These are phyloP conservation scores for Candida cerambycidarum DNA, from an alignment of 805 yeast genomes.

Conservation along the genomic window DNA sequence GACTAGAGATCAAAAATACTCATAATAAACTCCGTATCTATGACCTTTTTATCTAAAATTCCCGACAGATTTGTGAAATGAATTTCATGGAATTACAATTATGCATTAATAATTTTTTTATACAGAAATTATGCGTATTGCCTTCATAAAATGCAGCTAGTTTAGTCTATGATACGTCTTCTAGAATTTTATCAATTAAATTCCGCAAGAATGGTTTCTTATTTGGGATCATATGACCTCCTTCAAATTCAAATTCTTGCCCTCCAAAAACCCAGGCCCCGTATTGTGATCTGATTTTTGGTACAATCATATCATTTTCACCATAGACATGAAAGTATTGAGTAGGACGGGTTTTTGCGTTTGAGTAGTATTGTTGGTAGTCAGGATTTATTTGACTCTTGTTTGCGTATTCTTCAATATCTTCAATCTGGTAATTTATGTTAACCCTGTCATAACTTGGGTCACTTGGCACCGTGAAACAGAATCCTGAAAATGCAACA, in stretches of 20 bases:
- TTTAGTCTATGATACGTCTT: no score
- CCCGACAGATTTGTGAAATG: no score
- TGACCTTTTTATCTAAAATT: no score
- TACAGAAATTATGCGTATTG: no score
- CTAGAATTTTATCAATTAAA: slow-evolving; percentile 9
- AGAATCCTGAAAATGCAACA: slow-evolving; percentile 33
- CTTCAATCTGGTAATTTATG: slow-evolving; percentile 21
- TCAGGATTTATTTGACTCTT: slow-evolving; percentile 20
- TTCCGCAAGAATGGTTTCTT: slow-evolving; percentile 19
- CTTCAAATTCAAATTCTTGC: slow-evolving; percentile 28
- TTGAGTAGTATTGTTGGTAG: slow-evolving; percentile 20
- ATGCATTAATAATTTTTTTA: no score
- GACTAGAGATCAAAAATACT: no score
- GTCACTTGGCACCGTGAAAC: slow-evolving; percentile 28
- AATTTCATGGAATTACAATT: no score
- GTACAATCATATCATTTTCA: slow-evolving; percentile 31
- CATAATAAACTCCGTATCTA: no score
- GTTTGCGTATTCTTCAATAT: slow-evolving; percentile 21
- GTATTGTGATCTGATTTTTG: slow-evolving; percentile 28
- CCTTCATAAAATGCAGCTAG: no score
- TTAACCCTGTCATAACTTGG: slow-evolving; percentile 13
- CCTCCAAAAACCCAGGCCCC: slow-evolving; percentile 22
- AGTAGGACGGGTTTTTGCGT: slow-evolving; percentile 17
- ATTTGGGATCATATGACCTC: slow-evolving; percentile 39
- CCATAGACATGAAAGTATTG: slow-evolving; percentile 31